Evolutionary conservation across 768 basidiomycete species (phyloP).

Genomic region (Ramaria rubella): DNA sequence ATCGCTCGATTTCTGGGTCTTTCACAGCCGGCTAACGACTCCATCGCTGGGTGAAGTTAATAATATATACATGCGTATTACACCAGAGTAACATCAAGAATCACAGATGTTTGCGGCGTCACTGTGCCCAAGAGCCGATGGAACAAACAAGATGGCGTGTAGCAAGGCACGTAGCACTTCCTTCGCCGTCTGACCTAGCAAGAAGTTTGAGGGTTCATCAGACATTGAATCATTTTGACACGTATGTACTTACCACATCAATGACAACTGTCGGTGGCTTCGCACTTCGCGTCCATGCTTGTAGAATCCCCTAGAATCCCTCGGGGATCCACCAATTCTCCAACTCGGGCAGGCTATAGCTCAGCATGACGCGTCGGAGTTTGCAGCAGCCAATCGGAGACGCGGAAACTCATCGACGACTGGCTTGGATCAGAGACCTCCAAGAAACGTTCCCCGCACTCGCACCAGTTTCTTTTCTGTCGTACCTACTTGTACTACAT

Average conservation of each 20-base stretch:
- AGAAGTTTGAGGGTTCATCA: constrained; percentile 63
- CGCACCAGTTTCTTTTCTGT: too few species aligned
- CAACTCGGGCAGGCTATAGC: too few species aligned
- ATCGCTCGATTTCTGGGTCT: constrained; percentile 62
- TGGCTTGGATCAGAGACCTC: too few species aligned
- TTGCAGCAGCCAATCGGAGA: too few species aligned
- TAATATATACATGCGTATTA: constrained; percentile 14
- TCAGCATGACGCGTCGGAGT: too few species aligned
- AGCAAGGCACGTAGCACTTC: constrained; percentile 71
- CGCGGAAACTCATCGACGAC: too few species aligned
- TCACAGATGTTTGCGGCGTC: constrained; percentile 69
- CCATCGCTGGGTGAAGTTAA: background rate
- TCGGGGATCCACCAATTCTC: too few species aligned
- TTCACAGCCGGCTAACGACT: constrained; percentile 72
- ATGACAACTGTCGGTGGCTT: constrained; percentile 5
- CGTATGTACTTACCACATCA: background rate
- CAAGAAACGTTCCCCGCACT: too few species aligned
- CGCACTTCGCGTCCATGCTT: too few species aligned
- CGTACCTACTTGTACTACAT: too few species aligned
- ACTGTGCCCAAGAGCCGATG: constrained; percentile 78
- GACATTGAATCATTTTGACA: background rate
- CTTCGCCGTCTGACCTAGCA: constrained; percentile 61
- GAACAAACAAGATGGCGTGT: constrained; percentile 78
- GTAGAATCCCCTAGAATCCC: too few species aligned
- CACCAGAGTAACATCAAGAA: constrained; percentile 82